These are phyloP conservation scores for Phaeosphaeriaceae sp. DNA, from an alignment of 2,329 filamentous ascomycete species.

Conservation along the genomic window DNA sequence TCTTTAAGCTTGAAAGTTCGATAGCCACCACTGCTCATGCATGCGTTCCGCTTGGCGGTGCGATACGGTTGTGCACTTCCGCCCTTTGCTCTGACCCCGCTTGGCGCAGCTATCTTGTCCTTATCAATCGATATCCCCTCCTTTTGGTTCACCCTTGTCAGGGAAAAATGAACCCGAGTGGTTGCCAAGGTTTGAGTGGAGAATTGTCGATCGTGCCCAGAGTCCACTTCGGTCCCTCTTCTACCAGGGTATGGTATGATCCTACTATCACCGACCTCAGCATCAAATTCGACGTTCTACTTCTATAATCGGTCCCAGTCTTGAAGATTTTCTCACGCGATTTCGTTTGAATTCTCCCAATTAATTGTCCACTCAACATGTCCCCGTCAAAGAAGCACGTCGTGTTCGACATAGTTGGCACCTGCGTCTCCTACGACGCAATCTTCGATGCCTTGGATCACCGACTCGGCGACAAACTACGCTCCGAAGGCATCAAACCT, in stretches of 20 bases:
- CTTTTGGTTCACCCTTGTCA: background rate
- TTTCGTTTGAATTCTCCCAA: background rate
- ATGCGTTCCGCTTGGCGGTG: background rate
- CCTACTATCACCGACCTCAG: background rate
- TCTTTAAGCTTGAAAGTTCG: background rate
- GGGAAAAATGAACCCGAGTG: background rate
- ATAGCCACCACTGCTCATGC: background rate
- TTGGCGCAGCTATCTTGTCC: background rate
- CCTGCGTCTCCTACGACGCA: conserved; percentile 57
- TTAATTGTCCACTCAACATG: background rate
- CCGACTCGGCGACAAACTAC: conserved; percentile 53
- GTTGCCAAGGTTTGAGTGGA: background rate
- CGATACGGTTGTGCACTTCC: background rate
- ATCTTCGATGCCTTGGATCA: conserved; percentile 53
- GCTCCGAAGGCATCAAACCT: conserved; percentile 49
- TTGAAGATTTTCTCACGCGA: background rate
- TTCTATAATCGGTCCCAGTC: background rate
- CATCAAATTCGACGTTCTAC: background rate
- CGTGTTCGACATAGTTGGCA: conserved; percentile 57
- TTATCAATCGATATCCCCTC: background rate
- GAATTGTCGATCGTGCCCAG: background rate
- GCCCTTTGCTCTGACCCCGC: background rate
- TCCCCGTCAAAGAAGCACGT: conserved; percentile 14
- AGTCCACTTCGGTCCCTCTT: background rate
- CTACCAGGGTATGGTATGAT: background rate